Conservation (phyloP, 2,329 filamentous ascomycete species). For the Exophiala oligosperma region DNA sequence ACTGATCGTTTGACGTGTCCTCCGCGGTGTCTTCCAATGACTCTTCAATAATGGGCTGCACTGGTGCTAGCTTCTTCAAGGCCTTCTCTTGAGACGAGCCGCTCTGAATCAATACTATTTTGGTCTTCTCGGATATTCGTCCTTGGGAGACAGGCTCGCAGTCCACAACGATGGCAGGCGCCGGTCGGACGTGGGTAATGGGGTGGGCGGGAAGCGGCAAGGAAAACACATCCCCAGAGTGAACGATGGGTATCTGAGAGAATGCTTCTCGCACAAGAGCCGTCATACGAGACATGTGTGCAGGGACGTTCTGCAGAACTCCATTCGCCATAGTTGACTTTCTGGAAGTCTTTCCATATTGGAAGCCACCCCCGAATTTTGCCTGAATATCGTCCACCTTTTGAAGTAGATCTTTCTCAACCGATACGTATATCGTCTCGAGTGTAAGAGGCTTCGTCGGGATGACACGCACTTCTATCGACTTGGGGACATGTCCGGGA, state of each 20-base stretch:
- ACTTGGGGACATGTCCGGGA: constrained; percentile 68
- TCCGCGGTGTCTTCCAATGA: constrained; percentile 64
- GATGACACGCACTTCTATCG: constrained; percentile 80
- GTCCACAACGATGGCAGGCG: constrained; percentile 83
- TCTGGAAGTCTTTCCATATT: constrained; percentile 28
- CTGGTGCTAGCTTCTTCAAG: constrained; percentile 47
- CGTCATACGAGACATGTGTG: constrained; percentile 20
- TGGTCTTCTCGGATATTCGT: constrained; percentile 71
- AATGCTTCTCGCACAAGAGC: constrained; percentile 73
- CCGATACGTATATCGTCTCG: constrained; percentile 81
- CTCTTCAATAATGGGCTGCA: constrained; percentile 59
- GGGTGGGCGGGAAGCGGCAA: constrained; percentile 76
- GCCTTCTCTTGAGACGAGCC: constrained; percentile 41
- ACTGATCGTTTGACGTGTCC: constrained; percentile 84
- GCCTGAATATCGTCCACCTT: constrained; percentile 80
- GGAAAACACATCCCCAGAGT: constrained; percentile 79
- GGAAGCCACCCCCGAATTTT: constrained; percentile 68
- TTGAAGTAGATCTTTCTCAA: constrained; percentile 77
- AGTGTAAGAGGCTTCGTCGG: constrained; percentile 78
- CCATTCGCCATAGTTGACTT: constrained; percentile 15
- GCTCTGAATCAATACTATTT: constrained; percentile 72
- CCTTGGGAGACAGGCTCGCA: constrained; percentile 95
- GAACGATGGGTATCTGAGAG: constrained; percentile 71
- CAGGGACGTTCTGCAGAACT: constrained; percentile 20
- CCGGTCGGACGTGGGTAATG: constrained; percentile 79